phyloP scores from a whole-genome alignment of 371 early-diverging fungal species.

The Rhizopus microsporus region DNA sequence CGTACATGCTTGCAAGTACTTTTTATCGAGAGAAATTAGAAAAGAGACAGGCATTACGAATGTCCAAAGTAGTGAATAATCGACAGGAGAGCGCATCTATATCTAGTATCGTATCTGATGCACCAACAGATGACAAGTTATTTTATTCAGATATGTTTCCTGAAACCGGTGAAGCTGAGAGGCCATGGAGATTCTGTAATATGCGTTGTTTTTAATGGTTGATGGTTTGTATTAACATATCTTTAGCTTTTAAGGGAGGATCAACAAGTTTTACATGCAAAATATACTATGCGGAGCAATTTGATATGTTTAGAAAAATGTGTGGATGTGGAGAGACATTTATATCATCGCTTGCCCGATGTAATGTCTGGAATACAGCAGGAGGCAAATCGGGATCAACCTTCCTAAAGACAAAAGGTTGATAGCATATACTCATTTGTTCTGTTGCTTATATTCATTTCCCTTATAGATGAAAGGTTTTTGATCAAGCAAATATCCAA shows the following conservation, averaged over 20 bases:
- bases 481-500: constrained; percentile 89
- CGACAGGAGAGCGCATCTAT: constrained; percentile 5
- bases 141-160: constrained; percentile 29
- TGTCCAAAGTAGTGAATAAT: constrained; percentile 16
- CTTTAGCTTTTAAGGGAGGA: constrained; percentile 69
- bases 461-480: constrained; percentile 76
- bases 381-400: constrained; percentile 92
- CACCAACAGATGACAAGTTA: constrained; percentile 9
- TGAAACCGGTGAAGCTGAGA: constrained; percentile 28
- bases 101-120: background rate
- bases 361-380: constrained; percentile 77
- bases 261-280: constrained; percentile 81
- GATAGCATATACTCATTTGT: background rate
- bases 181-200: constrained; percentile 29
- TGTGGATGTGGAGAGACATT: constrained; percentile 84
- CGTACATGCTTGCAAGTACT: constrained; percentile 69
- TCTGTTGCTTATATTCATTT: background rate
- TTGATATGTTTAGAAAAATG: constrained; percentile 83
- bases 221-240: background rate
- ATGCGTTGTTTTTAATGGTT: background rate
- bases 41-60: constrained; percentile 32
- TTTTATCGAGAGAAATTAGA: constrained; percentile 45
- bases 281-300: constrained; percentile 91
- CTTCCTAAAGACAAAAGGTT: constrained; percentile 82
- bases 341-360: constrained; percentile 84